Evolutionary conservation across 768 basidiomycete genomes (phyloP), one percentile per base, ranked within the genome.

Genomic region (Guyanaporus albipodus): DNA sequence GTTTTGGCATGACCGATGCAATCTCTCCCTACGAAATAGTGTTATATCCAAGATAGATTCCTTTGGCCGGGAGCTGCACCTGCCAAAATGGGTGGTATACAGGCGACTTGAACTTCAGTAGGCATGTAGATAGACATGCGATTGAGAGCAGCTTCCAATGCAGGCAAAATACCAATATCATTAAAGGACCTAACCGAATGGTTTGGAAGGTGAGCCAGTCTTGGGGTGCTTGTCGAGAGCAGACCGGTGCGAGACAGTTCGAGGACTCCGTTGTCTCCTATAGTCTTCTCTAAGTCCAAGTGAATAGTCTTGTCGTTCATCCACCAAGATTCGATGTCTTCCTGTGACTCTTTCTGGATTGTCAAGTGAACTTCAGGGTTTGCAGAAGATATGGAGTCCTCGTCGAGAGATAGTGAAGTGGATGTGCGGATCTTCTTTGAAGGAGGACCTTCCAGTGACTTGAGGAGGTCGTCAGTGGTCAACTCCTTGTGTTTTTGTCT

Each of bases 1-100:
- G 96, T 99, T 70, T 97, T 94, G 1, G 96, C 93, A 53, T 95
- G 93, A 9, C 96, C 96, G 48, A 99, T 91, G 65, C 94, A 97
- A 67, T 99, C 95, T 61, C 85, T 79, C 31, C 95, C 95, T 91
- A 67, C 26, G 52, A n/a, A 31, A 12, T 10, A 46, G 21, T 18
- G 11, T 7, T 17, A 29, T 19, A 6, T 15, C 14, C 19, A 26
- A 18, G 18, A 34, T 31, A 38, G 28, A 27, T 10, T 18, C 0
- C 4, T 2, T 33, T 10, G 23, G 28, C 9, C 24, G 21, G 29
- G n/a, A 33, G 17, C 8, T 55, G 69, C 58, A 83, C 90, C 90
- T 71, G 76, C 69, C 22, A 99, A 72, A 43, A 98, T 78, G 5
- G 85, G 83, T 3, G 90, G 90, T 58, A 99, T 88, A 64, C 94